Base-by-base conservation (phyloP, 1,284 basidiomycete species). In the Rhodotorula sp. region DNA sequence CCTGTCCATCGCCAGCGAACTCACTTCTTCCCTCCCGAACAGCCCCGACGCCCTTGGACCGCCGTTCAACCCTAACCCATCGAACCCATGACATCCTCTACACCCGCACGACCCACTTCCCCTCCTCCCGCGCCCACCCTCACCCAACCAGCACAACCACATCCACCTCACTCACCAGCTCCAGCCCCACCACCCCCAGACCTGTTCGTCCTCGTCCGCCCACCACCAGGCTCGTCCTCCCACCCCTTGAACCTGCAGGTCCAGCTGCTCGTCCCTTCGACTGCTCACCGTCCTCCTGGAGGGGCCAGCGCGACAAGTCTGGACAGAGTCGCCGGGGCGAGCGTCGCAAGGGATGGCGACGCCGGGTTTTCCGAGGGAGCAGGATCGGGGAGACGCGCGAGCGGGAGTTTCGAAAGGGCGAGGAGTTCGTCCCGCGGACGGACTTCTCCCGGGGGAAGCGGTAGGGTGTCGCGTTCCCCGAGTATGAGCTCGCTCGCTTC, bases 191-290 rank as follows among this genome's bases (percentile, higher is more conserved):
- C 34, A 2, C 57, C 62, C 1, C 68, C 71, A 19, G 69, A 71
- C 54, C 47, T 71, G 39, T 68, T 74, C 80, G 88, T 91, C 69
- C 86, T 91, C 76, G 91, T 92, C 56, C 86, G 91, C 61, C 90
- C 90, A 2, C 92, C 92, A 2, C 90, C 92, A 0, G 86, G 89
- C 22, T 89, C 89, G 78, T 85, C 87, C 27, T 90, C 90, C 75
- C 92, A 96, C 76, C 91, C 93, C 0, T 84, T 95, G 59, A 96
- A 95, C 79, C 85, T 97, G 1, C 94, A 97, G 79, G 89, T 97
- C 10, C 94, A 97, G 80, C 87, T 97, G 44, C 89, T 96, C 15
- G 80, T 62, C n/a, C 71, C 74, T 7, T 64, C 64, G 22, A 30
- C 65, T 7, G 39, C 49, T 22, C 53, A 48, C 48, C 51, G 34